A percentile compares a stretch with the other conserved stretches of the same genome.
Evolutionary conservation across 2,329 filamentous ascomycete genomes (phyloP).

Genomic region (Phaeosphaeria sp.): DNA sequence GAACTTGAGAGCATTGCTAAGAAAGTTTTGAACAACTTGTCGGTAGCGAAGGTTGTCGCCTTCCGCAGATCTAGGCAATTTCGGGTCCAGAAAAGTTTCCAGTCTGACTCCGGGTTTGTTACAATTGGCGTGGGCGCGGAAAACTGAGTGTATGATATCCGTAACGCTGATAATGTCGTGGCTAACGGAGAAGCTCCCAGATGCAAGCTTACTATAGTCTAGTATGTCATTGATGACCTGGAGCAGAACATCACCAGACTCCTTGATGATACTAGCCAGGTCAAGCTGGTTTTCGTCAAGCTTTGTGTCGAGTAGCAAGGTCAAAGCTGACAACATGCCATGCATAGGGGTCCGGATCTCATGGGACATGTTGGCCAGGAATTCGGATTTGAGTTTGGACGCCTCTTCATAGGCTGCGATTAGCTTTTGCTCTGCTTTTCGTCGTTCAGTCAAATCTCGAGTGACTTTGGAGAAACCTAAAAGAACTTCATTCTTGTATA

Average conservation of each 20-base stretch:
- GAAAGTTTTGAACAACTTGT: constrained; percentile 67
- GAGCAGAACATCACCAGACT: constrained; percentile 64
- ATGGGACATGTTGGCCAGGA: constrained; percentile 69
- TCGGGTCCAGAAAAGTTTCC: constrained; percentile 52
- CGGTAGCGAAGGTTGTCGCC: constrained; percentile 67
- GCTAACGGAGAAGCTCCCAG: constrained; percentile 64
- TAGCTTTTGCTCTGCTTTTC: constrained; percentile 61
- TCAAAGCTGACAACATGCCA: constrained; percentile 64
- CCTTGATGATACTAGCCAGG: constrained; percentile 63
- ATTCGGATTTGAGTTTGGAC: constrained; percentile 68
- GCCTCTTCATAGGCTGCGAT: constrained; percentile 67
- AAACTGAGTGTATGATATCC: constrained; percentile 56
- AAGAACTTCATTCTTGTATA: constrained; percentile 60
- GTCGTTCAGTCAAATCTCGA: constrained; percentile 63
- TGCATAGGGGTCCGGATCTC: constrained; percentile 71
- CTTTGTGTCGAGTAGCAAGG: constrained; percentile 62
- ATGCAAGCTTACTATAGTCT: constrained; percentile 69
- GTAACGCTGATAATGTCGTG: constrained; percentile 59
- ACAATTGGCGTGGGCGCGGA: constrained; percentile 57
- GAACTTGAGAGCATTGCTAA: constrained; percentile 68
- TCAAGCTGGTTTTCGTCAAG: constrained; percentile 63
- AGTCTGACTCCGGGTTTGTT: constrained; percentile 57
- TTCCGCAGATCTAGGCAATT: constrained; percentile 58
- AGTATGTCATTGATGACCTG: constrained; percentile 71
- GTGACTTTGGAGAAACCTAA: constrained; percentile 67